Conservation (phyloP, 768 basidiomycete species). For the Hydnum rufescens region DNA sequence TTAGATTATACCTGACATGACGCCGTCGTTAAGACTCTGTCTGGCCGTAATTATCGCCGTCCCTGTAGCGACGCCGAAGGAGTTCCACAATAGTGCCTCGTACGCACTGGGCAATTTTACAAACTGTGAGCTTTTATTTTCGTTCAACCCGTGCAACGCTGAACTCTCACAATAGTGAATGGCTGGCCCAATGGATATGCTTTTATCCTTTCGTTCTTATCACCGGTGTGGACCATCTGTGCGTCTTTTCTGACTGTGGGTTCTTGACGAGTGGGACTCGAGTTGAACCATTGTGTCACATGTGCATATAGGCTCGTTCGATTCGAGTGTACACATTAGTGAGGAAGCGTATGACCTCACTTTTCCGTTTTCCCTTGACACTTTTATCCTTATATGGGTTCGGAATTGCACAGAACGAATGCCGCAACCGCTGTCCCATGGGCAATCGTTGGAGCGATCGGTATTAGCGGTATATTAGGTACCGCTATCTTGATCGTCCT, state of each 20-base stretch:
- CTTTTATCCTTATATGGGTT: background rate
- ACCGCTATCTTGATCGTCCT: constrained; percentile 38
- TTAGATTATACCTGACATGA: background rate
- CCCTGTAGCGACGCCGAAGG: constrained; percentile 38
- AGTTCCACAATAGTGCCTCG: constrained; percentile 37
- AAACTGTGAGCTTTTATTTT: constrained; percentile 29
- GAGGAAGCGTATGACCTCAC: constrained; percentile 55
- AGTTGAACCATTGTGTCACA: background rate
- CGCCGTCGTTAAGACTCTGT: constrained; percentile 26
- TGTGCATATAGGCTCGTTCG: constrained; percentile 23
- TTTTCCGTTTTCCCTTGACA: background rate
- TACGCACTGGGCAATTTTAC: constrained; percentile 43
- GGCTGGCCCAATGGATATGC: constrained; percentile 41
- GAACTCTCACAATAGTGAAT: constrained; percentile 21
- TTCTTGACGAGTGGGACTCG: background rate
- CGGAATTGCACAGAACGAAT: constrained; percentile 21
- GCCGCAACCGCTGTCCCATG: constrained; percentile 48
- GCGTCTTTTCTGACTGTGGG: constrained; percentile 5
- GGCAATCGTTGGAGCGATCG: constrained; percentile 41
- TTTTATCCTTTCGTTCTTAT: constrained; percentile 32
- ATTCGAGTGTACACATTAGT: constrained; percentile 44
- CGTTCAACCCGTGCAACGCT: too few species aligned
- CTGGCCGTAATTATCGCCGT: constrained; percentile 49
- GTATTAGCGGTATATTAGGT: constrained; percentile 27
- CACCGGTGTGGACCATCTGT: constrained; percentile 32